Evolutionary conservation across 2,329 filamentous ascomycete species (phyloP).

Genomic region (Teratosphaeriaceae sp.): DNA sequence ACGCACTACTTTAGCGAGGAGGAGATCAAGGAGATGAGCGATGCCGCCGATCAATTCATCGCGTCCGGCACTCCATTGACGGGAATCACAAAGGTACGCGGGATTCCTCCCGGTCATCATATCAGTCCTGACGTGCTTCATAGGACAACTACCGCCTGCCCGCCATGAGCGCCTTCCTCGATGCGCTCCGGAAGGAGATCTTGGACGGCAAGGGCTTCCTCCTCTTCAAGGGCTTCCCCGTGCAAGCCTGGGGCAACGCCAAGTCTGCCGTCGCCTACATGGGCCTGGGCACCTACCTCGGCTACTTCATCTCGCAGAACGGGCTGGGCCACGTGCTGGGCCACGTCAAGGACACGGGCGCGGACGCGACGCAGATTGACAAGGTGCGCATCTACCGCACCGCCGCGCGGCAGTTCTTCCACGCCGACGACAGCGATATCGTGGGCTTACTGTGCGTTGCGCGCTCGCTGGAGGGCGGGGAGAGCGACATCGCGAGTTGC

Average conservation of each 20-base stretch:
- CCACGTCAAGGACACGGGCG: slow-evolving; percentile 83
- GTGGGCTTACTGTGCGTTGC: slow-evolving; percentile 79
- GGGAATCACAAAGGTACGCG: slow-evolving; percentile 60
- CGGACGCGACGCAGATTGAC: slow-evolving; percentile 74
- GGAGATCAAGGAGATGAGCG: slow-evolving; percentile 61
- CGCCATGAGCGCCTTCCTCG: slow-evolving; percentile 47
- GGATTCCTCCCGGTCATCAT: too few relatives aligned
- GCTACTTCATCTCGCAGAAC: slow-evolving; percentile 85
- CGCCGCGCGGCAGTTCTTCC: slow-evolving; percentile 64
- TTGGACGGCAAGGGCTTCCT: slow-evolving; percentile 85
- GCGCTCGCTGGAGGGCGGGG: slow-evolving; percentile 71
- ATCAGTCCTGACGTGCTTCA: too few relatives aligned
- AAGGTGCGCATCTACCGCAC: slow-evolving; percentile 87
- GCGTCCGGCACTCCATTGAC: slow-evolving; percentile 59
- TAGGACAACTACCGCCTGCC: too few relatives aligned
- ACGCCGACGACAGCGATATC: slow-evolving; percentile 74
- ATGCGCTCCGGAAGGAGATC: slow-evolving; percentile 54
- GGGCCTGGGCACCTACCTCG: slow-evolving; percentile 72
- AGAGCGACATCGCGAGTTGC: slow-evolving; percentile 74
- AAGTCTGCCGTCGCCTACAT: slow-evolving; percentile 88
- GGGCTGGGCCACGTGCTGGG: slow-evolving; percentile 77
- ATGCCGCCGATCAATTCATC: slow-evolving; percentile 63
- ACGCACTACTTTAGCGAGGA: slow-evolving; percentile 60
- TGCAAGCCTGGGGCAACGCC: slow-evolving; percentile 64
- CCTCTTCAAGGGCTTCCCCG: slow-evolving; percentile 80